These are phyloP conservation scores for Oryza punctata DNA, from an alignment of 176 grass and related monocot genomes.

Conservation along the genomic window DNA sequence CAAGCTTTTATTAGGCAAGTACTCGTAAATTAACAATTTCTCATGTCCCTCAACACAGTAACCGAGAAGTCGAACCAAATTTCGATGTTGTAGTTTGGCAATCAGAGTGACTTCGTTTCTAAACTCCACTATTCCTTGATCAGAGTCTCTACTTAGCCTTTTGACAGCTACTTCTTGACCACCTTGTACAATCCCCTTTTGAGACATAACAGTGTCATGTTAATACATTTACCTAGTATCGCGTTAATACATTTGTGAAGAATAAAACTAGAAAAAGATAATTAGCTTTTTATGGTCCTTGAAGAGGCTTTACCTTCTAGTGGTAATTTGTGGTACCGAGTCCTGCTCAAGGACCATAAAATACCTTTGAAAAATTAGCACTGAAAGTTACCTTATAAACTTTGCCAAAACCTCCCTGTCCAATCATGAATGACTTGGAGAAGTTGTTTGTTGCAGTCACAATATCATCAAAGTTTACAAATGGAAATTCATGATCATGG, in stretches of 20 bases:
- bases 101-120: conserved; percentile 37
- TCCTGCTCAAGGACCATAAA: too few relatives aligned
- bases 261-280: too few relatives aligned
- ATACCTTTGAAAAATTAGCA: too few relatives aligned
- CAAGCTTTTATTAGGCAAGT: conserved; percentile 42
- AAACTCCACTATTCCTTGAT: conserved; percentile 54
- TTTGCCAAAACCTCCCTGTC: conserved; percentile 56
- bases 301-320: too few relatives aligned
- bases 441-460: conserved; percentile 47
- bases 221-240: too few relatives aligned
- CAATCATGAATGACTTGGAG: conserved; percentile 36
- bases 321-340: too few relatives aligned
- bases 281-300: too few relatives aligned
- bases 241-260: too few relatives aligned
- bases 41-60: conserved; percentile 51
- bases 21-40: conserved; percentile 52
- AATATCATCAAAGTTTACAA: conserved; percentile 43
- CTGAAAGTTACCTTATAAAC: conserved; percentile 61
- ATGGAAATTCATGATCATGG: conserved; percentile 33
- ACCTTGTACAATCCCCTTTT: conserved; percentile 30
- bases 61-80: conserved; percentile 45
- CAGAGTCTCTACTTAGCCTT: conserved; percentile 49
- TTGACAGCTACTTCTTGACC: conserved; percentile 54
- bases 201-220: background rate
- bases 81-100: conserved; percentile 45